phyloP scores from a whole-genome alignment of 768 basidiomycete genomes.

The Xerocomellus amylosporus region DNA sequence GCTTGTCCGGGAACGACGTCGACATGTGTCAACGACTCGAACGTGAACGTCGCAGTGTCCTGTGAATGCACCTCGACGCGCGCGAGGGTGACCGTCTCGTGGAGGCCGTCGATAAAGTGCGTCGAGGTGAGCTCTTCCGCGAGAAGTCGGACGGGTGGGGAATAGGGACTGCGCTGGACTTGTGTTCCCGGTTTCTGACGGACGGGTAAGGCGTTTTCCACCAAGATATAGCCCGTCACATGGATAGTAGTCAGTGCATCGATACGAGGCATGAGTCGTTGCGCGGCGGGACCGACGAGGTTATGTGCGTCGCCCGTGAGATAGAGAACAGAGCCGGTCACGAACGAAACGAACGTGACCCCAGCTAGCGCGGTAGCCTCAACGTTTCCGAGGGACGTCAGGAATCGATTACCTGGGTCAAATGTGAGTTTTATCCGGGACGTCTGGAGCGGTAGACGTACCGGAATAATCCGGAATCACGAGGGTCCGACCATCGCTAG shows the following conservation, averaged over 20 bases:
- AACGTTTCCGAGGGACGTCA: conserved; percentile 65
- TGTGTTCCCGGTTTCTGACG: conserved; percentile 40
- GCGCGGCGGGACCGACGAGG: conserved; percentile 40
- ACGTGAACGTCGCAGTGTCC: conserved; percentile 56
- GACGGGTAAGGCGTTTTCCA: conserved; percentile 54
- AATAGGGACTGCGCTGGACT: conserved; percentile 47
- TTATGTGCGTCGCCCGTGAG: conserved; percentile 58
- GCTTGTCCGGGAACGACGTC: conserved; percentile 48
- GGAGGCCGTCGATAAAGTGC: conserved; percentile 27
- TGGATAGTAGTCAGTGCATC: conserved; percentile 48
- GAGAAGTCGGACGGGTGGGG: conserved; percentile 55
- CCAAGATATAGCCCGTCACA: conserved; percentile 52
- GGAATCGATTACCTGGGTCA: conserved; percentile 52
- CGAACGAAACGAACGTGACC: conserved; percentile 53
- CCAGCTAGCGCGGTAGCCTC: conserved; percentile 56
- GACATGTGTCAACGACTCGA: conserved; percentile 36
- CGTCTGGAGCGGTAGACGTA: background rate
- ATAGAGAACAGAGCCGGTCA: conserved; percentile 58
- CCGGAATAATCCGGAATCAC: conserved; percentile 64
- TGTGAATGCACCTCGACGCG: conserved; percentile 43
- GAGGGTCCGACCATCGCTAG: conserved; percentile 52
- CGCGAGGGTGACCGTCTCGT: conserved; percentile 27
- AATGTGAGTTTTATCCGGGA: background rate
- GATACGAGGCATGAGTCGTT: conserved; percentile 54
- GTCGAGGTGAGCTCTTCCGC: conserved; percentile 43